Conservation (phyloP, 352 stramenopile species). For the Phytophthora sansomeana region DNA sequence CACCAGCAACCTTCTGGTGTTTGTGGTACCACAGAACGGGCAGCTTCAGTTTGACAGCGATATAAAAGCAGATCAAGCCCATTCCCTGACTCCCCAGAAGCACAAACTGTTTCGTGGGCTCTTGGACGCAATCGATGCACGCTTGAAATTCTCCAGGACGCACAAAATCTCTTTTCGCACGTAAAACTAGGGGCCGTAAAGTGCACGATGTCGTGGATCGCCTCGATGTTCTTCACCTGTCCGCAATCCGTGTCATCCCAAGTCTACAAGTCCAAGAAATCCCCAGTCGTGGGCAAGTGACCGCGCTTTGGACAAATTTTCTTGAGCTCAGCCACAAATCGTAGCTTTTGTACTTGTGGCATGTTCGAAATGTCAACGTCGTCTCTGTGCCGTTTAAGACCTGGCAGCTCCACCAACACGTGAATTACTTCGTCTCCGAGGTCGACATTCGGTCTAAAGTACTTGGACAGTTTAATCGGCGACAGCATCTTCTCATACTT, state of each 20-base stretch:
- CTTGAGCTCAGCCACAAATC: no score
- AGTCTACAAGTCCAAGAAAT: constrained; percentile 1
- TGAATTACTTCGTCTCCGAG: background rate
- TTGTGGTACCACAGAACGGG: constrained; percentile 9
- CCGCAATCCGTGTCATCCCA: background rate
- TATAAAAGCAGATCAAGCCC: constrained; percentile 17
- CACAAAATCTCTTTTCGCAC: constrained; percentile 20
- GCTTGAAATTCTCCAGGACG: constrained; percentile 1
- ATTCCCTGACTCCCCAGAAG: constrained; percentile 13
- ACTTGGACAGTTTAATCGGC: background rate
- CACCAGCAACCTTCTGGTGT: background rate
- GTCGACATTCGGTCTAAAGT: background rate
- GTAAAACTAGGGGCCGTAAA: constrained; percentile 21
- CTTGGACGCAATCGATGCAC: background rate
- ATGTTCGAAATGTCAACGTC: no score
- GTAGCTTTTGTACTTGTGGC: no score
- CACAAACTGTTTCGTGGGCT: constrained; percentile 15
- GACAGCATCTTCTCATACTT: background rate
- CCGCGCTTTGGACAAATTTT: background rate
- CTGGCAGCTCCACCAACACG: background rate
- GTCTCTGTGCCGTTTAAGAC: no score
- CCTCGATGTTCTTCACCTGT: constrained; percentile 11
- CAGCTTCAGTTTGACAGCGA: background rate
- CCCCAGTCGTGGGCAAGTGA: background rate
- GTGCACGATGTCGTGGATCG: constrained; percentile 7